These are phyloP conservation scores for Tylopilus microsporus DNA, from an alignment of 1,284 basidiomycete species.

Conservation along the genomic window DNA sequence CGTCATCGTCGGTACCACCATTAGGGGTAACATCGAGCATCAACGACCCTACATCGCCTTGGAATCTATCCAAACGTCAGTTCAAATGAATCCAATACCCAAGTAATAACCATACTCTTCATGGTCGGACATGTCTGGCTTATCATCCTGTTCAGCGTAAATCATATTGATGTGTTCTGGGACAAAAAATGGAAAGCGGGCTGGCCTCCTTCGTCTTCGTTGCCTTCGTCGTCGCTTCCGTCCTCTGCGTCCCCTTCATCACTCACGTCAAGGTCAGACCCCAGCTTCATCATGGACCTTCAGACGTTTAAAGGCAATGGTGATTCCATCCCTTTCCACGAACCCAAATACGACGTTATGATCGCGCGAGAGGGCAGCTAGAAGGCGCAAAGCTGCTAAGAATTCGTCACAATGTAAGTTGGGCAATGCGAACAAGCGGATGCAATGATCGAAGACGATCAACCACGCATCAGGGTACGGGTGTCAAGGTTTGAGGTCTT, in stretches of 20 bases:
- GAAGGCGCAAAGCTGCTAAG: constrained; percentile 71
- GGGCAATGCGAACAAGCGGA: constrained; percentile 60
- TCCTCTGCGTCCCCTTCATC: constrained; percentile 56
- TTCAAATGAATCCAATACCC: not conserved
- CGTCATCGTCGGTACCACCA: constrained; percentile 36
- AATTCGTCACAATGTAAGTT: constrained; percentile 73
- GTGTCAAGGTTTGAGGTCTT: constrained; percentile 56
- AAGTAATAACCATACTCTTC: constrained; percentile 48
- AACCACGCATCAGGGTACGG: constrained; percentile 56
- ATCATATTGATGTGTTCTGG: constrained; percentile 37
- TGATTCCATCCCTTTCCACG: constrained; percentile 59
- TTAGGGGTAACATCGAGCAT: constrained; percentile 38
- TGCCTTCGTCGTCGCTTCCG: constrained; percentile 37
- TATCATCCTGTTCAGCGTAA: constrained; percentile 53
- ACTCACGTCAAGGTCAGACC: constrained; percentile 45
- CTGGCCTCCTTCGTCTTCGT: constrained; percentile 43
- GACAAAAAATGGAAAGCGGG: not conserved
- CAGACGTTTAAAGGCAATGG: constrained; percentile 60
- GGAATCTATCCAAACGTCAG: constrained; percentile 38
- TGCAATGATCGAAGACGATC: constrained; percentile 68
- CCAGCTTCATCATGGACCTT: constrained; percentile 56
- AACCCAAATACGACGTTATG: constrained; percentile 57
- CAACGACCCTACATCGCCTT: constrained; percentile 48
- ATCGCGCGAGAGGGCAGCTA: constrained; percentile 79
- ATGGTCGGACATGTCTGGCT: constrained; percentile 66